Conservation (phyloP, 2,329 filamentous ascomycete genomes). For the Colletotrichum simmondsii region DNA sequence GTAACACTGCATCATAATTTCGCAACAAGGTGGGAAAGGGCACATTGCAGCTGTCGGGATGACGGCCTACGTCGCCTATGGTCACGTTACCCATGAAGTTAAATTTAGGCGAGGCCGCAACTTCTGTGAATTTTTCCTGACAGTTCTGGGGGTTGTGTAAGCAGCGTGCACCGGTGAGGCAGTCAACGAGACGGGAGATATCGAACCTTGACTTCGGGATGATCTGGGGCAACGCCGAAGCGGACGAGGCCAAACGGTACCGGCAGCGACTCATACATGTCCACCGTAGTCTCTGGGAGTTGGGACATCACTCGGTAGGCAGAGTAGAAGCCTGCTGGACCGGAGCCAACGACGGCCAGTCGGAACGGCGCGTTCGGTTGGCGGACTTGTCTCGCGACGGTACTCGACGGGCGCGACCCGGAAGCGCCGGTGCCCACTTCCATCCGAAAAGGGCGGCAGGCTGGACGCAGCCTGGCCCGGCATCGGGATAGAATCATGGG, state of each 20-base stretch:
- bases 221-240: conserved; percentile 97
- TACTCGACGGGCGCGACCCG: background rate
- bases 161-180: background rate
- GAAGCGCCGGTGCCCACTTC: background rate
- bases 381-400: conserved; percentile 27
- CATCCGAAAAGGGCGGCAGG: background rate
- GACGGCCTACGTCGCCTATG: conserved; percentile 68
- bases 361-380: conserved; percentile 64
- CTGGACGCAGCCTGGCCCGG: background rate
- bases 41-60: conserved; percentile 61
- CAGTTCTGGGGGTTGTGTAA: conserved; percentile 74
- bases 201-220: conserved; percentile 94
- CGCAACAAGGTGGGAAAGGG: conserved; percentile 76
- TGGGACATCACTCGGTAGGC: conserved; percentile 86
- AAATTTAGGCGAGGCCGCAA: conserved; percentile 84
- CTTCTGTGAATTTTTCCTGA: conserved; percentile 90
- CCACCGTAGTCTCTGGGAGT: conserved; percentile 77
- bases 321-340: conserved; percentile 96
- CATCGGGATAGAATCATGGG: conserved; percentile 12
- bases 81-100: conserved; percentile 92
- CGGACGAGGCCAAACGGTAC: conserved; percentile 93
- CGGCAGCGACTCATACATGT: conserved; percentile 96
- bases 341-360: conserved; percentile 90
- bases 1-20: conserved; percentile 92
- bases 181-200: background rate